A percentile compares a stretch with the other conserved stretches of the same genome.
These are phyloP conservation scores for Thelonectria rubi DNA, from an alignment of 2,329 filamentous ascomycete species.

Conservation along the genomic window DNA sequence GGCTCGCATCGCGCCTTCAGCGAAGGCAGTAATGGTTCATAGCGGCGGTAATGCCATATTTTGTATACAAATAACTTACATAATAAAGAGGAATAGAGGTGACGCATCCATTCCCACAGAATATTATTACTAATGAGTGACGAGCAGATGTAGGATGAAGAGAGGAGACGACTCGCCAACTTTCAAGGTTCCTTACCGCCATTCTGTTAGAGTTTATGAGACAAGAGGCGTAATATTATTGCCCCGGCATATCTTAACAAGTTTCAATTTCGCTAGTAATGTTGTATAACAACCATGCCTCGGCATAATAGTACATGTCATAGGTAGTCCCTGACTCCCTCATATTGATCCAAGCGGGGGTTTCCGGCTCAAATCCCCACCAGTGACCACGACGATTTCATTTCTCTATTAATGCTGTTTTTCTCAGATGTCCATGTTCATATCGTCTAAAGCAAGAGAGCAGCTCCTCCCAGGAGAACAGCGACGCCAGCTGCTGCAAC, in stretches of 20 bases:
- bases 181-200: neutral
- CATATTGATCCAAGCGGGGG: too few species aligned
- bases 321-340: too few species aligned
- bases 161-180: neutral
- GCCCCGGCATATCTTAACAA: too few species aligned
- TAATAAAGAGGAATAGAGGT: neutral
- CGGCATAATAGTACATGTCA: too few species aligned
- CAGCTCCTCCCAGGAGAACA: neutral
- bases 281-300: too few species aligned
- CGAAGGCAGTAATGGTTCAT: neutral
- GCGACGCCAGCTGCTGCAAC: neutral
- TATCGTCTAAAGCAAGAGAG: neutral
- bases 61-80: neutral
- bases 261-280: too few species aligned
- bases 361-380: too few species aligned
- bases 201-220: too few species aligned
- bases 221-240: too few species aligned
- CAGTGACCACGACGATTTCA: neutral
- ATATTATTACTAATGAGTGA: neutral
- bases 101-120: neutral
- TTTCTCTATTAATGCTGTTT: neutral
- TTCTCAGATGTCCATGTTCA: neutral
- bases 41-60: neutral
- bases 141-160: neutral
- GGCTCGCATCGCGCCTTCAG: neutral